Conservation (phyloP, 768 basidiomycete genomes). For the Terana coerulea region DNA sequence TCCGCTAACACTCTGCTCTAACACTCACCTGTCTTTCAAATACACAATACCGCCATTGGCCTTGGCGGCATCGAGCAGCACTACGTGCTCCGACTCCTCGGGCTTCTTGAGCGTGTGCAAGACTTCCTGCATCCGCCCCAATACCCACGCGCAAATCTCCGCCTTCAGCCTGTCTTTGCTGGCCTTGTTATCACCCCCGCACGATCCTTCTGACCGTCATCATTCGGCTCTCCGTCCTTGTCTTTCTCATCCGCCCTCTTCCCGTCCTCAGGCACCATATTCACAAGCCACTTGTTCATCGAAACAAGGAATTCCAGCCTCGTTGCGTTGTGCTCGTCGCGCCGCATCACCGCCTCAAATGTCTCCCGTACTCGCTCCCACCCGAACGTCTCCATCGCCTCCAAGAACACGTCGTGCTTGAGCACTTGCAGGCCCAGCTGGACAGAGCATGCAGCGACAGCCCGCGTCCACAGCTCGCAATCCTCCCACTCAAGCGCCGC, state of each 20-base stretch:
- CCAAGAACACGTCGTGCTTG: no score
- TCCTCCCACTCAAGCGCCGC: conserved; percentile 9
- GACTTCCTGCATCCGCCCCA: background rate
- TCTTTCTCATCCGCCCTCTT: no score
- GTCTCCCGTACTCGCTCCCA: conserved; percentile 4
- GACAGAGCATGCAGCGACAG: conserved; percentile 5
- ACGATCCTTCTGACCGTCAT: no score
- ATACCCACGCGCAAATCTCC: background rate
- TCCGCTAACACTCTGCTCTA: background rate
- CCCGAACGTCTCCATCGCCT: conserved; percentile 9
- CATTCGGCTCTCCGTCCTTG: no score
- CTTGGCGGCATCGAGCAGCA: background rate
- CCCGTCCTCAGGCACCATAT: no score
- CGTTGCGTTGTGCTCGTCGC: background rate
- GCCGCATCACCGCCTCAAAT: no score
- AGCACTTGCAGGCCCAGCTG: background rate
- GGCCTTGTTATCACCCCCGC: no score
- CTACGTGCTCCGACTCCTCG: background rate
- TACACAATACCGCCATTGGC: background rate
- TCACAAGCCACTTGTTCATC: no score
- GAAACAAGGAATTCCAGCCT: conserved; percentile 6
- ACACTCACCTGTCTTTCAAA: conserved; percentile 4
- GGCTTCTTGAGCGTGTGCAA: background rate
- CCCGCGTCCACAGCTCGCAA: conserved; percentile 8
- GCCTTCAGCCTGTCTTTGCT: no score